These are phyloP conservation scores for Pichia pseudocactophila DNA, from an alignment of 805 yeast genomes.

Conservation along the genomic window DNA sequence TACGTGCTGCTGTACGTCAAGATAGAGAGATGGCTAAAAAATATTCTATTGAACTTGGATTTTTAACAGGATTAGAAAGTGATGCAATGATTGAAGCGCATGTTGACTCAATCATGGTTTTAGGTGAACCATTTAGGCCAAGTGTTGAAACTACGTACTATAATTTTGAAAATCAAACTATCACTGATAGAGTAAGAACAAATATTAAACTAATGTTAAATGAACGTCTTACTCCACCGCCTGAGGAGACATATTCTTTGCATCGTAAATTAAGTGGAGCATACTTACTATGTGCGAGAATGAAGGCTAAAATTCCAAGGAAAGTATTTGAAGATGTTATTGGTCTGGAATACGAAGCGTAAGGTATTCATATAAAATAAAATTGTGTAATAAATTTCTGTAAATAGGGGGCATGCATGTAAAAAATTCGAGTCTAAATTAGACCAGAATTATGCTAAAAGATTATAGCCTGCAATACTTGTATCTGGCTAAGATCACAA, in stretches of 20 bases:
- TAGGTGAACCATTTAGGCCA: constrained; percentile 85
- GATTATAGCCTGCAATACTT: too few relatives aligned
- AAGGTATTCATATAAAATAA: too few relatives aligned
- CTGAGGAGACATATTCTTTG: constrained; percentile 95
- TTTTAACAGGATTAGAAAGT: constrained; percentile 85
- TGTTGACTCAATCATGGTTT: constrained; percentile 76
- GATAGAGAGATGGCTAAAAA: constrained; percentile 58
- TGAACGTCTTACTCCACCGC: constrained; percentile 93
- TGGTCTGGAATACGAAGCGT: constrained; percentile 37
- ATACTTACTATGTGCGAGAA: constrained; percentile 76
- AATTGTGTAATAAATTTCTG: too few relatives aligned
- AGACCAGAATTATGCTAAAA: too few relatives aligned
- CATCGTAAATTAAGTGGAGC: constrained; percentile 95
- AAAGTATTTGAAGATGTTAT: constrained; percentile 69
- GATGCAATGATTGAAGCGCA: constrained; percentile 86
- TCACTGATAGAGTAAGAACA: constrained; percentile 84
- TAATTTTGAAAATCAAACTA: constrained; percentile 78
- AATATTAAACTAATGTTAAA: constrained; percentile 84
- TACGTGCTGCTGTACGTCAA: constrained; percentile 63
- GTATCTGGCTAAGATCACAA: too few relatives aligned
- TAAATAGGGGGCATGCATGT: too few relatives aligned
- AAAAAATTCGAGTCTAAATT: too few relatives aligned
- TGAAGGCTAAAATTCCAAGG: constrained; percentile 74
- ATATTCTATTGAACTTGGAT: constrained; percentile 70
- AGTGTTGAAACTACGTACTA: constrained; percentile 42